Percentiles rank a stretch among this genome's conserved stretches.
phyloP scores from a whole-genome alignment of 2,329 filamentous ascomycete species.

The Sporothrix brasiliensis region DNA sequence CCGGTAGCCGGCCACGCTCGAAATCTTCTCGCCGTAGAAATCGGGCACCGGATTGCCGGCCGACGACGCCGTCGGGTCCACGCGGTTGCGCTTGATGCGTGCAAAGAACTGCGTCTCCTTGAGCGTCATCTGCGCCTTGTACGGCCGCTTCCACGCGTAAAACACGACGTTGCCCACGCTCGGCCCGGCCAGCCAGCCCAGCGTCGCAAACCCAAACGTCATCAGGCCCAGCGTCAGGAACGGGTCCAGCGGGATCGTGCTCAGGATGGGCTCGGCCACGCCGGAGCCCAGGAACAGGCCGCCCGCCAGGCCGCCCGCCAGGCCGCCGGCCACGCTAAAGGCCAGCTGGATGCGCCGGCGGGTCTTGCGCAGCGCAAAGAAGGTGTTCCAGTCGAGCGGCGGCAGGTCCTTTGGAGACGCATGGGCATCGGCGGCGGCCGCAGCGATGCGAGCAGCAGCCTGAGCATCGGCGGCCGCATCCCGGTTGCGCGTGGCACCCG shows the following conservation, averaged over 20 bases:
- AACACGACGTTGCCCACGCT: constrained; percentile 80
- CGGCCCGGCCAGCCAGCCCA: constrained; percentile 87
- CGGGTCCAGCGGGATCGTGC: constrained; percentile 80
- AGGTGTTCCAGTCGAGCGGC: constrained; percentile 83
- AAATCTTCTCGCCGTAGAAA: constrained; percentile 98
- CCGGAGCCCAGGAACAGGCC: constrained; percentile 69
- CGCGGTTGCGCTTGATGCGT: constrained; percentile 86
- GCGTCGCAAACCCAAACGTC: constrained; percentile 73
- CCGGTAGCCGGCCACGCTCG: constrained; percentile 85
- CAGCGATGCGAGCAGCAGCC: constrained; percentile 32
- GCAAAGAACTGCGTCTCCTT: constrained; percentile 96
- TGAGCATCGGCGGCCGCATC: constrained; percentile 36
- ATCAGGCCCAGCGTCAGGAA: constrained; percentile 82
- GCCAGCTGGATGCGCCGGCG: constrained; percentile 81
- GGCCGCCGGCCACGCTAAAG: constrained; percentile 69
- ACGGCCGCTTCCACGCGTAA: constrained; percentile 71
- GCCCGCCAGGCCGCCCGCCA: constrained; percentile 64
- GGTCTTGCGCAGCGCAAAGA: constrained; percentile 85
- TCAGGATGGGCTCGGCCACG: constrained; percentile 70
- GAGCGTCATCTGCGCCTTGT: constrained; percentile 70
- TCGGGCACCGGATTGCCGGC: constrained; percentile 93
- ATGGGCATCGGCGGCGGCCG: constrained; percentile 22
- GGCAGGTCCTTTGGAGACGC: constrained; percentile 39
- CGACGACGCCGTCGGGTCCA: constrained; percentile 86
- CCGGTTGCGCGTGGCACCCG: constrained; percentile 28